Base-by-base conservation (phyloP, 495 filamentous ascomycete species). In the Oleoguttula mirabilis region DNA sequence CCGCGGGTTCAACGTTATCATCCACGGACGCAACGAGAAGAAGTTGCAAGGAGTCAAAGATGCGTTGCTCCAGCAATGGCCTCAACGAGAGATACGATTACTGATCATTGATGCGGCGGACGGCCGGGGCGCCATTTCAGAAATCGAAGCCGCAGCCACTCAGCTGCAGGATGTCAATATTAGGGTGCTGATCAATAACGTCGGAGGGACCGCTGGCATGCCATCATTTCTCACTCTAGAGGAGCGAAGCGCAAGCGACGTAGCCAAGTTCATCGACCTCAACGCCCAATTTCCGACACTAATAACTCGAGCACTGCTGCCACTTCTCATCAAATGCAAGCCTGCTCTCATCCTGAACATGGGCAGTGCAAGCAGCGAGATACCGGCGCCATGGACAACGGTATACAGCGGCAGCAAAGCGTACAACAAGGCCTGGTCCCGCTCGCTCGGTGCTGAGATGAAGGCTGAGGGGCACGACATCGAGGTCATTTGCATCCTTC, bases 1-100 rank as follows among this genome's bases (percentile, higher is more conserved):
- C 1, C 51, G 38, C 15, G 73, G 74, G 17, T 78, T 78, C 64
- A 73, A 72, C 46, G 66, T 77, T 16, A 56, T 75, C 5, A 37
- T 78, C 7, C 72, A 77, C 54, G 74, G 73, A 12, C 66, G 72
- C 21, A 72, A 69, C 40, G 32, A 36, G 3, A 30, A 48, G 16
- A 77, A 76, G 45, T 63, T 76, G 0, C 37, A 48, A 3, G 32
- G 34, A 2, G 52, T 65, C 10, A 47, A 55, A 11, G 31, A 28
- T 2, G 59, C 62, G 21, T 52, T 71, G 1, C n/a, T 40, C 1
- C 28, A 36, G 0, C 28, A 52, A 8, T 67, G 62, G 32, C 71
- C 71, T 1, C 7, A 31, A 1, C 30, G 51, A 3, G 41, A 47
- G 8, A 47, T 58, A 5, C 42, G 28, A 1, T 51, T 55, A 3